These are phyloP conservation scores for Trypethelium eluteriae DNA, from an alignment of 495 filamentous ascomycete genomes.

Conservation along the genomic window DNA sequence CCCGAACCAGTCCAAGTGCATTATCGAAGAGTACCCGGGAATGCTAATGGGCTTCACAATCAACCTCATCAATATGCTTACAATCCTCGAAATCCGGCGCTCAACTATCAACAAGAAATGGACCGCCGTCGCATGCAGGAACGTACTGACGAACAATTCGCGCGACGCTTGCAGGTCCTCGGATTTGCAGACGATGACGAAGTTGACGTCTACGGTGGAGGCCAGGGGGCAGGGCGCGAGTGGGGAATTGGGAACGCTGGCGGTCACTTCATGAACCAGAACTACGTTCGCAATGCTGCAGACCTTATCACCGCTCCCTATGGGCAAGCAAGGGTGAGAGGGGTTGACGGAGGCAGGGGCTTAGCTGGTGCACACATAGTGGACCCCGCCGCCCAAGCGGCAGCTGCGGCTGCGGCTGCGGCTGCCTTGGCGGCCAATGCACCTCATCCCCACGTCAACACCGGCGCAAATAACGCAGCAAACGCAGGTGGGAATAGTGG, in stretches of 20 bases:
- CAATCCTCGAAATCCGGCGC: conserved; percentile 1
- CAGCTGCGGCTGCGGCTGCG: not conserved
- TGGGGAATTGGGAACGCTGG: conserved; percentile 38
- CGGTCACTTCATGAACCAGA: conserved; percentile 41
- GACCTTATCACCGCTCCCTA: conserved; percentile 23
- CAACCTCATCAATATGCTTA: conserved; percentile 11
- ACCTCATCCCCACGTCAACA: not conserved
- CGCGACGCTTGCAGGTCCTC: conserved; percentile 46
- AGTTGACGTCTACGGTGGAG: conserved; percentile 19
- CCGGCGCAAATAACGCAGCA: not conserved
- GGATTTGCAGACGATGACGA: conserved; percentile 15
- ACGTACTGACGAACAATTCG: conserved; percentile 48
- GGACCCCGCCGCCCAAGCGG: not conserved
- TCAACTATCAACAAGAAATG: conserved; percentile 46
- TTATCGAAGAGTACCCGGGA: conserved; percentile 23
- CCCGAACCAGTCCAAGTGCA: conserved; percentile 32
- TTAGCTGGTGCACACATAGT: not conserved
- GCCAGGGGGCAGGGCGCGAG: not conserved
- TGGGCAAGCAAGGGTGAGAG: conserved; percentile 10
- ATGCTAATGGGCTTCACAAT: not conserved
- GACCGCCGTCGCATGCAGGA: conserved; percentile 48
- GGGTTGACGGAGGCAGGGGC: not conserved
- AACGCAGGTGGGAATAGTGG: not conserved
- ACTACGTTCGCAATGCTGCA: conserved; percentile 27
- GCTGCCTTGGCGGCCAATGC: not conserved